phyloP scores from a whole-genome alignment of 495 filamentous ascomycete species.

The Podospora appendiculata region DNA sequence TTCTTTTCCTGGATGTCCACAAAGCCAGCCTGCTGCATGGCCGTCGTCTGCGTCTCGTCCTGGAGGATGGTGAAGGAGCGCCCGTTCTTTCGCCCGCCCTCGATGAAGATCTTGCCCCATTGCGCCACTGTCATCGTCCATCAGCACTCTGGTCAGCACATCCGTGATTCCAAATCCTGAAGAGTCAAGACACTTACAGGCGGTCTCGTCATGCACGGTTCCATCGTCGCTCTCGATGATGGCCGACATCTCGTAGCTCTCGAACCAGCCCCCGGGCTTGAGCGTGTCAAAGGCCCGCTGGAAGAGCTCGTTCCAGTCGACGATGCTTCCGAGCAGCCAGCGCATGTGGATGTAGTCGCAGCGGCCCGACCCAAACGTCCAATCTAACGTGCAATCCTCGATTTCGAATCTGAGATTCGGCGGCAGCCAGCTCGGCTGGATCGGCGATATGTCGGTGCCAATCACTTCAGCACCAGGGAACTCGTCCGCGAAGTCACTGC shows the following conservation, averaged over 20 bases:
- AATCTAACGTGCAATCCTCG: constrained; percentile 44
- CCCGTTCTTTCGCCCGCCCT: constrained; percentile 36
- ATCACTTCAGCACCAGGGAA: constrained; percentile 45
- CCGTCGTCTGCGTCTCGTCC: constrained; percentile 18
- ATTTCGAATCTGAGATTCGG: constrained; percentile 45
- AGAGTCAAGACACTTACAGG: neutral
- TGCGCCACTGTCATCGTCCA: constrained; percentile 13
- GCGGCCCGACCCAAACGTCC: constrained; percentile 37
- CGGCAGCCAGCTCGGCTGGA: constrained; percentile 42
- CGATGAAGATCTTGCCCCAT: constrained; percentile 34
- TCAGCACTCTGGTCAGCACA: no score
- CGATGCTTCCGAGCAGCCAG: constrained; percentile 45
- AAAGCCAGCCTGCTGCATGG: constrained; percentile 29
- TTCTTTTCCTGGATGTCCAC: neutral
- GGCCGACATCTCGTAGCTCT: constrained; percentile 40
- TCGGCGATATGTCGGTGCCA: constrained; percentile 55
- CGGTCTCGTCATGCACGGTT: constrained; percentile 35
- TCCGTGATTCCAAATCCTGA: no score
- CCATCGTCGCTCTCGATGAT: constrained; percentile 39
- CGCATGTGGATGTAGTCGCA: constrained; percentile 62
- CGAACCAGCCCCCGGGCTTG: constrained; percentile 27
- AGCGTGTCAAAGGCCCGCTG: constrained; percentile 16
- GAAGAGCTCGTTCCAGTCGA: constrained; percentile 44
- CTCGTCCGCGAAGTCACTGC: constrained; percentile 33
- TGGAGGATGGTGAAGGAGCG: constrained; percentile 36